Percentiles rank a stretch among this genome's conserved stretches.
Conservation (phyloP, 441 rosid species). For the Erodium moschatum region DNA sequence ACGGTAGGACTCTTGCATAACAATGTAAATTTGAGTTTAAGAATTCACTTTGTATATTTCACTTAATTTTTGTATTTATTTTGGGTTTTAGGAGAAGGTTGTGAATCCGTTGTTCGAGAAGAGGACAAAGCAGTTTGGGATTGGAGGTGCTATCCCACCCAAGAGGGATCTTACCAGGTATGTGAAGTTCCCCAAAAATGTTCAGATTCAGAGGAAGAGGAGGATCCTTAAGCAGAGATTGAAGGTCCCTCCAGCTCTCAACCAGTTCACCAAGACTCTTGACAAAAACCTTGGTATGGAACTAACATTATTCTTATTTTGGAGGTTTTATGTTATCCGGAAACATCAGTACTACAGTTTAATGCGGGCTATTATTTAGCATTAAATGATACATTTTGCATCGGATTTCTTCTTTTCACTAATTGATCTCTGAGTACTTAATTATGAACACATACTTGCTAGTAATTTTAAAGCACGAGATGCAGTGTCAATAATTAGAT, state of each 20-base stretch:
- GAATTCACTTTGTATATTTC: not conserved
- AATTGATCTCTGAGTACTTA: too few species aligned
- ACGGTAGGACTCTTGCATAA: not conserved
- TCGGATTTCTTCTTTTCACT: too few species aligned
- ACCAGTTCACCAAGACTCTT: constrained; percentile 84
- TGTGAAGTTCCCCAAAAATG: constrained; percentile 74
- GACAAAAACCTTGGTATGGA: constrained; percentile 77
- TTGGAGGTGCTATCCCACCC: constrained; percentile 81
- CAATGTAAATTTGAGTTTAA: not conserved
- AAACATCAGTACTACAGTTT: not conserved
- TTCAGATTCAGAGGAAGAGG: constrained; percentile 78
- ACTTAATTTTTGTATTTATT: not conserved
- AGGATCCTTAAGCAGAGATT: constrained; percentile 76
- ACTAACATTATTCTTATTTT: not conserved
- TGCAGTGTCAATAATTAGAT: too few species aligned
- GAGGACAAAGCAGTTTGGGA: constrained; percentile 78
- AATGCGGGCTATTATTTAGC: too few species aligned
- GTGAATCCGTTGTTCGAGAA: constrained; percentile 79
- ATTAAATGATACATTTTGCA: too few species aligned
- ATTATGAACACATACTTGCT: too few species aligned
- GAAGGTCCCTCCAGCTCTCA: constrained; percentile 86
- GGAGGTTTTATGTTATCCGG: too few species aligned
- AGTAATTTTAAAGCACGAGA: too few species aligned
- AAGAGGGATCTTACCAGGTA: constrained; percentile 68
- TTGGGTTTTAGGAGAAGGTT: constrained; percentile 51